Evolutionary conservation across 306 rosid species (phyloP).

Genomic region (Ormosia semicastrata): DNA sequence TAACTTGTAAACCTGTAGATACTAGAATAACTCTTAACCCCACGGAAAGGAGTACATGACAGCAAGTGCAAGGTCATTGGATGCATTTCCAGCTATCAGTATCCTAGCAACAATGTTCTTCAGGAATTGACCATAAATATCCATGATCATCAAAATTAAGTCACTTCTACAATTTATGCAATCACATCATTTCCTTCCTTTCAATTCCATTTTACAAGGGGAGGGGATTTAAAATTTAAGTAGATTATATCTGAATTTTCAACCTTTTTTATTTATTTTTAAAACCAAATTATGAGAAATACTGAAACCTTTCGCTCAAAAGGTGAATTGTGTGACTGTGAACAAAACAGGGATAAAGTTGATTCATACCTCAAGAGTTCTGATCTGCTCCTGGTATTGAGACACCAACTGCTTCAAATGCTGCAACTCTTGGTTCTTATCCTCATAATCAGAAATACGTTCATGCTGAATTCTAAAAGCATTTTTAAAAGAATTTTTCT

Average conservation of each 20-base stretch:
- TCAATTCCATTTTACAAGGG: not conserved
- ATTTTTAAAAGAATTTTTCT: conserved; percentile 73
- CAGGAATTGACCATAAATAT: not conserved
- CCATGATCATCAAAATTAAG: not conserved
- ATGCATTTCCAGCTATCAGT: not conserved
- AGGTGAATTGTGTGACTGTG: not conserved
- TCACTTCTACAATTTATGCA: not conserved
- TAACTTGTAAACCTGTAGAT: not conserved
- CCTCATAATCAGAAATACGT: conserved; percentile 72
- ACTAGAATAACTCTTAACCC: not conserved
- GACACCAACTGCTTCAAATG: conserved; percentile 72
- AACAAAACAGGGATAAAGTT: conserved; percentile 1
- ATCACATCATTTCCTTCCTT: not conserved
- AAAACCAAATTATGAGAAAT: not conserved
- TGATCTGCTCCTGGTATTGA: conserved; percentile 86
- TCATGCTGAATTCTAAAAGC: conserved; percentile 84
- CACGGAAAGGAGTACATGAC: not conserved
- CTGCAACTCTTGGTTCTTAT: conserved; percentile 65
- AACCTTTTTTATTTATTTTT: not conserved
- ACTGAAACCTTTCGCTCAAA: not conserved
- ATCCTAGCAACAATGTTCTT: not conserved
- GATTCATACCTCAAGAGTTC: conserved; percentile 76
- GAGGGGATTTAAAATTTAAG: not conserved
- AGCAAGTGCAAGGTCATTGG: not conserved
- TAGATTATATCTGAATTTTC: not conserved